Base-by-base conservation (phyloP, 805 yeast species). In the Clavispora asparagi region DNA sequence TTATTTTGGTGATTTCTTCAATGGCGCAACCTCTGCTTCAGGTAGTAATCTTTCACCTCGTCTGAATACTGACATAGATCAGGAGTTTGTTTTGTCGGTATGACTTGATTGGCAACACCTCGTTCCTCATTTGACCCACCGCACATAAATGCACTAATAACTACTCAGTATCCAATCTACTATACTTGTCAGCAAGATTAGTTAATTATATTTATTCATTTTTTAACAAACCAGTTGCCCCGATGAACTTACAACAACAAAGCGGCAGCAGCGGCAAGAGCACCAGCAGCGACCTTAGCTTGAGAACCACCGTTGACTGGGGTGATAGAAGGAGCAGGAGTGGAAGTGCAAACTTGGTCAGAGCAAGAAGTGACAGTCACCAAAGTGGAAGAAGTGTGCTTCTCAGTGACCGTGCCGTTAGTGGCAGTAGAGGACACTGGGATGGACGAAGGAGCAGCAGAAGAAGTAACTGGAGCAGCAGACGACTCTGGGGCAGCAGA, bases 341-440 rank as follows among this genome's bases (percentile, higher is more conserved):
- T 23, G 5, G 43, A 3, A 14, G 42, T 44, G 46, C 54, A 51
- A 2, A 28, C 47, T 6, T 45, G 30, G 40, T 57, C 58, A 40
- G 53, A 46, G 58, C 64, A 51, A 47, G 64, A 53, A 51, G 64
- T 54, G 60, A 60, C 44, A 50, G 63, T 53, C 48, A 55, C 53
- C 51, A 54, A 28, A 47, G 67, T 46, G 65, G 64, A 49, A 9
- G 41, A 17, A 14, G 49, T 29, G 14, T 57, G 57, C 39, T 58
- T 57, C 19, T 32, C 56, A 23, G 42, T 47, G 35, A 40, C 47
- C 35, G 28, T 47, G 7, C 51, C n/a, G 14, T 44, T 12, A 12
- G 44, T 44, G n/a, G 32, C 4, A 26, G 48, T 44, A 11, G 9
- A 11, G 16, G 43, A 19, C 3, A 41, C 3, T n/a, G 43, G 41